These are phyloP conservation scores for Pilobolus umbonatus DNA, from an alignment of 192 early-diverging fungal genomes.

Conservation along the genomic window DNA sequence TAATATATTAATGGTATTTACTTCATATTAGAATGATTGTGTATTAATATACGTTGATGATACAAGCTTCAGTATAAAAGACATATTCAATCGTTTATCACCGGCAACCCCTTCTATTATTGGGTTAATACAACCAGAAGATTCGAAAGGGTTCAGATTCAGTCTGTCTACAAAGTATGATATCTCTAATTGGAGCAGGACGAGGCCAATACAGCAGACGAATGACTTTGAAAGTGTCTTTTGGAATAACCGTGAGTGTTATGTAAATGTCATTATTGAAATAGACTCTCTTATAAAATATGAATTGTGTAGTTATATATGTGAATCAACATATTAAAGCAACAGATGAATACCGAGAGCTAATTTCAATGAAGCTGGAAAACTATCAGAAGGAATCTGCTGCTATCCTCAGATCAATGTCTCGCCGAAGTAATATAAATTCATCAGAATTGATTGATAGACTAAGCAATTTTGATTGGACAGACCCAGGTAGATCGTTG, in stretches of 20 bases:
- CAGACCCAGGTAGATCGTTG: too few relatives aligned
- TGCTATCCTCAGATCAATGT: too few relatives aligned
- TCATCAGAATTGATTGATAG: too few relatives aligned
- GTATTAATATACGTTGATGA: slow-evolving; percentile 31
- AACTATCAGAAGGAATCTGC: too few relatives aligned
- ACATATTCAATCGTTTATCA: neutral
- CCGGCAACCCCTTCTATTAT: slow-evolving; percentile 12
- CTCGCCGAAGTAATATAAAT: too few relatives aligned
- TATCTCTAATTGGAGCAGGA: neutral
- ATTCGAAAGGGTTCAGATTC: slow-evolving; percentile 27
- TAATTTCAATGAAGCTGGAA: too few relatives aligned
- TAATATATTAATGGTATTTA: neutral
- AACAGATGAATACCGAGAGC: too few relatives aligned
- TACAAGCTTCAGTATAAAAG: neutral
- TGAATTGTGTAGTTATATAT: too few relatives aligned
- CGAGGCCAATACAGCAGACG: neutral
- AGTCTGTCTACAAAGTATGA: slow-evolving; percentile 9
- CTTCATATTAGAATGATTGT: slow-evolving; percentile 21
- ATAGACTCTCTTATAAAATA: too few relatives aligned
- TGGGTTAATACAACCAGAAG: slow-evolving; percentile 23
- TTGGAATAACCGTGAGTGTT: slow-evolving; percentile 41
- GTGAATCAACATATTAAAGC: too few relatives aligned
- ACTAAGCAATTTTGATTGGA: too few relatives aligned
- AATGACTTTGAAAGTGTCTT: slow-evolving; percentile 38
- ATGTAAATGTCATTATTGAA: too few relatives aligned